Evolutionary conservation across 805 yeast species (phyloP).

Genomic region (Pichia manshurica): DNA sequence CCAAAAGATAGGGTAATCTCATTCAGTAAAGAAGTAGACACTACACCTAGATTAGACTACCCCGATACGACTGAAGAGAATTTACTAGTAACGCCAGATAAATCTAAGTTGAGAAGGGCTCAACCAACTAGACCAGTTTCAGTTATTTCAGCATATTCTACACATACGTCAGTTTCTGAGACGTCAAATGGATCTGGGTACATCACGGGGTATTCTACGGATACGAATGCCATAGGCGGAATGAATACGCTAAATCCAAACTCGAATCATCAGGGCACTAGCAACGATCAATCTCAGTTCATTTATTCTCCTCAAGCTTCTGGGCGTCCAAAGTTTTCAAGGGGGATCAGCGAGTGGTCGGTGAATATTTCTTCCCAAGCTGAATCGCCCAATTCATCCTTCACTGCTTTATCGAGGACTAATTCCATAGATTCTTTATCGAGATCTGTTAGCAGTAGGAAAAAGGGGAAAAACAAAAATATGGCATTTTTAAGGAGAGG

Average conservation of each 20-base stretch:
- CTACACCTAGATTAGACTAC: neutral
- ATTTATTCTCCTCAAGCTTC: conserved; percentile 10
- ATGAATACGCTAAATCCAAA: neutral
- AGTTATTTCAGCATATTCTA: conserved; percentile 44
- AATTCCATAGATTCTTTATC: conserved; percentile 33
- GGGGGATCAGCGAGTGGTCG: conserved; percentile 33
- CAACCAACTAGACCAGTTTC: conserved; percentile 43
- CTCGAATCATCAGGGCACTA: neutral
- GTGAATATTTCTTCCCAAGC: conserved; percentile 22
- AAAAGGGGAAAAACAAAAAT: conserved; percentile 17
- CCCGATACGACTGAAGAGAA: conserved; percentile 1
- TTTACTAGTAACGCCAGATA: conserved; percentile 6
- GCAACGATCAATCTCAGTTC: neutral
- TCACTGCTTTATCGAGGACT: conserved; percentile 30
- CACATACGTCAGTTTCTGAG: conserved; percentile 46
- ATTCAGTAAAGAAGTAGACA: neutral
- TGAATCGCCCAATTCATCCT: conserved; percentile 32
- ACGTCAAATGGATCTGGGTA: conserved; percentile 41
- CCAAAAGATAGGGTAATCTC: neutral
- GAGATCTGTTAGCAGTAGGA: conserved; percentile 24
- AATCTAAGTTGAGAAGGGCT: conserved; percentile 14
- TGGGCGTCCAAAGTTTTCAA: conserved; percentile 22
- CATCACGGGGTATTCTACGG: conserved; percentile 34
- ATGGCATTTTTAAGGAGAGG: conserved; percentile 25
- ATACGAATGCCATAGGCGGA: conserved; percentile 14